Percentiles rank a stretch among this genome's conserved stretches.
Evolutionary conservation across 495 filamentous ascomycete genomes (phyloP).

Genomic region (Xylaria venustula): DNA sequence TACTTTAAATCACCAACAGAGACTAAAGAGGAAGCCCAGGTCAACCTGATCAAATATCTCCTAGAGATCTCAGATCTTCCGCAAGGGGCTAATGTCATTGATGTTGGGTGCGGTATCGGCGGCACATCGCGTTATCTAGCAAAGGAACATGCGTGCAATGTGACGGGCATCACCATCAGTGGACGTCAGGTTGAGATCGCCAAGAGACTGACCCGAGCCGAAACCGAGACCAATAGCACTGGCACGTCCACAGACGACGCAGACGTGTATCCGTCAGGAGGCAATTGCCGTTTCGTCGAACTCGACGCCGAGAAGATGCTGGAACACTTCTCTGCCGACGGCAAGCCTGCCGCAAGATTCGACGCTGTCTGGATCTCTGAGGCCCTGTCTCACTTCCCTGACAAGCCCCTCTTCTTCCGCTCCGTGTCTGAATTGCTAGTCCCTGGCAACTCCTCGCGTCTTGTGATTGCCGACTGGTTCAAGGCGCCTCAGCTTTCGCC

Average conservation of each 20-base stretch:
- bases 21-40: slow-evolving; percentile 51
- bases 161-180: slow-evolving; percentile 59
- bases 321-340: slow-evolving; percentile 39
- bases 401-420: slow-evolving; percentile 54
- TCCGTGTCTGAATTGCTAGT: slow-evolving; percentile 45
- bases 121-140: slow-evolving; percentile 56
- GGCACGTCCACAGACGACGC: slow-evolving; percentile 19
- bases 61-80: slow-evolving; percentile 43
- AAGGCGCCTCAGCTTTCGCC: slow-evolving; percentile 44
- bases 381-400: slow-evolving; percentile 56
- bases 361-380: slow-evolving; percentile 60
- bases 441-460: slow-evolving; percentile 34
- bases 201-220: slow-evolving; percentile 37
- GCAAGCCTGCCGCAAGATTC: slow-evolving; percentile 30
- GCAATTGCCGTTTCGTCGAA: slow-evolving; percentile 51
- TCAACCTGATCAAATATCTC: slow-evolving; percentile 51
- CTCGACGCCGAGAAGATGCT: slow-evolving; percentile 60
- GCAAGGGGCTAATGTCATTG: slow-evolving; percentile 40
- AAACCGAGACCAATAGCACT: slow-evolving; percentile 12
- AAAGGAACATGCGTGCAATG: slow-evolving; percentile 39
- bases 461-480: slow-evolving; percentile 59
- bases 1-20: slow-evolving; percentile 43
- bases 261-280: slow-evolving; percentile 35
- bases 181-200: slow-evolving; percentile 55
- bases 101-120: slow-evolving; percentile 58